Conservation (phyloP, 352 stramenopile genomes). For the Phytophthora aleatoria region DNA sequence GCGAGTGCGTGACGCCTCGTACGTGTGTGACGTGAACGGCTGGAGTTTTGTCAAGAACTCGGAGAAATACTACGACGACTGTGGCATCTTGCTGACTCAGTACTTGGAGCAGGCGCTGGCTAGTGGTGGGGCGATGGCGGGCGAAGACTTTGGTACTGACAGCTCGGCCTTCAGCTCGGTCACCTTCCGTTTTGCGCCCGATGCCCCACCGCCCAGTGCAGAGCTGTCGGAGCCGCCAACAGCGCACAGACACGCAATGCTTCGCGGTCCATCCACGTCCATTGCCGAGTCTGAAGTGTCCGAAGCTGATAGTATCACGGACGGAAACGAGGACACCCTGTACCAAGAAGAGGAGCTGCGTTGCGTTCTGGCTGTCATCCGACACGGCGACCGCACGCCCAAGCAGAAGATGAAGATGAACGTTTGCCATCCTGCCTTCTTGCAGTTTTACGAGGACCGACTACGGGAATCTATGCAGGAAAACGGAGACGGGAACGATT, state of each 20-base stretch:
- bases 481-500: constrained; percentile 30
- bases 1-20: constrained; percentile 90
- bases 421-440: constrained; percentile 89
- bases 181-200: constrained; percentile 62
- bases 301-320: constrained; percentile 34
- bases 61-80: constrained; percentile 99
- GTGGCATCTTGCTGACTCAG: constrained; percentile 91
- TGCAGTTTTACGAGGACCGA: constrained; percentile 82
- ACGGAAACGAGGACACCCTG: constrained; percentile 30
- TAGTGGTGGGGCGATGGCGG: constrained; percentile 26
- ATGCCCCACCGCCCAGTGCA: constrained; percentile 42
- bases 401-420: constrained; percentile 99
- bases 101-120: constrained; percentile 74
- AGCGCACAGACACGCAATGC: constrained; percentile 33
- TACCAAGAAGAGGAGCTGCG: constrained; percentile 96
- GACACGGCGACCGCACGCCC: constrained; percentile 98
- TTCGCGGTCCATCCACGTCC: constrained; percentile 33
- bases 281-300: constrained; percentile 33
- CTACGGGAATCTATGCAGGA: constrained; percentile 39
- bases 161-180: constrained; percentile 64
- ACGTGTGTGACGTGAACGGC: constrained; percentile 99
- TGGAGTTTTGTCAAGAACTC: constrained; percentile 99
- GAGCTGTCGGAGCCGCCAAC: constrained; percentile 69
- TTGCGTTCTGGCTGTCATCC: constrained; percentile 98
- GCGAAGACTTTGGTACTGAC: constrained; percentile 57